A percentile compares a stretch with the other conserved stretches of the same genome.
These are phyloP conservation scores for Ophiobolus disseminans DNA, from an alignment of 2,329 filamentous ascomycete genomes.

Conservation along the genomic window DNA sequence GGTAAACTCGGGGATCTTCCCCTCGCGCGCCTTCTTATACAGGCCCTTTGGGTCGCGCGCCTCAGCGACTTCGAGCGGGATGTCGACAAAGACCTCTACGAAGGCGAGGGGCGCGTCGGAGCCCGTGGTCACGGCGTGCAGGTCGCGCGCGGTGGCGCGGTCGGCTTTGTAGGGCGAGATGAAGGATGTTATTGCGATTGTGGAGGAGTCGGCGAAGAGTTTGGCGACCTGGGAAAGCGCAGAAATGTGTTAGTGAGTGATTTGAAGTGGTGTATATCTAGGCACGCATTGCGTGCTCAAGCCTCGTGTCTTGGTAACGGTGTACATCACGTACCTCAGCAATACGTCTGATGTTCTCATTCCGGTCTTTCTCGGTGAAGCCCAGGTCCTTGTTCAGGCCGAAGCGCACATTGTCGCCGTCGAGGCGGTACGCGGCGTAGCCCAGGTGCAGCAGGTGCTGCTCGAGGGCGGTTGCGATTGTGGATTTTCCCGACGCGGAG, in stretches of 20 bases:
- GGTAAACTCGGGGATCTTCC: conserved; percentile 96
- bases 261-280: conserved; percentile 1
- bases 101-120: conserved; percentile 77
- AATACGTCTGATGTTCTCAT: conserved; percentile 97
- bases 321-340: conserved; percentile 67
- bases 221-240: conserved; percentile 78
- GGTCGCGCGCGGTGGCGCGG: conserved; percentile 77
- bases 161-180: conserved; percentile 94
- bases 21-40: conserved; percentile 94
- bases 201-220: conserved; percentile 89
- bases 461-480: conserved; percentile 94
- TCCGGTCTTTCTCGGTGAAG: conserved; percentile 90
- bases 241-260: conserved; percentile 1
- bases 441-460: conserved; percentile 91
- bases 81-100: conserved; percentile 91
- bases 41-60: conserved; percentile 95
- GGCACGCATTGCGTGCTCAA: conserved; percentile 23
- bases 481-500: conserved; percentile 95
- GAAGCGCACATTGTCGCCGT: conserved; percentile 98
- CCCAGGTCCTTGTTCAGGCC: conserved; percentile 97
- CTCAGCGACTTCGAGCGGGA: conserved; percentile 90
- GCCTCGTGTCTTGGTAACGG: conserved; percentile 1
- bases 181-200: conserved; percentile 91
- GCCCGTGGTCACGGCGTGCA: conserved; percentile 70
- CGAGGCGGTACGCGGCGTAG: conserved; percentile 86